Base-by-base conservation (phyloP, 2,329 filamentous ascomycete species). In the Botrytis medusae region DNA sequence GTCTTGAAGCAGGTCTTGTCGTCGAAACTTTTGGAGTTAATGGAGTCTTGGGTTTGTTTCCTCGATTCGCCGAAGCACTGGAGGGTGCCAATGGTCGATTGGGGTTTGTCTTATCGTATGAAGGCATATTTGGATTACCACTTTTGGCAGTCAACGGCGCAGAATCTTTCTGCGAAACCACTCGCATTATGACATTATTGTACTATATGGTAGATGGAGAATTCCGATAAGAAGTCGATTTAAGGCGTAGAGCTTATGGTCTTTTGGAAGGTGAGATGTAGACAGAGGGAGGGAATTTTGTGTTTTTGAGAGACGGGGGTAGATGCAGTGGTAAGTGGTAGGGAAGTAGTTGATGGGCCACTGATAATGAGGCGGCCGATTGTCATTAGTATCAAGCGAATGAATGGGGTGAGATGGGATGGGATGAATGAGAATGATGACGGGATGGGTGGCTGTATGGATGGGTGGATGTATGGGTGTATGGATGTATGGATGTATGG, bases 61-160 rank as follows among this genome's bases (percentile, higher is more conserved):
- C 83, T 32, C 75, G 62, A 87, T 90, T 86, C 64, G 87, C 88
- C 63, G 89, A 85, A 76, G 91, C 87, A 81, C 86, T 88, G 79
- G 94, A 88, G 74, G 93, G 92, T 84, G 91, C 91, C 79, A 92
- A 86, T 86, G 86, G 76, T 84, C 85, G 83, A 83, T 82, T 71
- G 71, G 51, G 57, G 71, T 83, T 84, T 70, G 84, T 85, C 83
- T 85, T 87, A 83, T 88, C 85, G 80, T 82, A 81, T 75, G 83
- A 83, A 82, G 88, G 70, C 80, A 85, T 81, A 70, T 79, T 81
- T 51, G 77, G 74, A 76, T 78, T 80, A 69, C 77, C 75, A 73
- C 74, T 77, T 72, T 77, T 79, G 32, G 76, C 72, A 62, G 73
- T 74, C 54, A 78, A 71, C 69, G 77, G 77, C 69, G 75, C 74